A percentile compares a stretch with the other conserved stretches of the same genome.
Evolutionary conservation across 257 asterid species (phyloP).

Genomic region (Plantago major): DNA sequence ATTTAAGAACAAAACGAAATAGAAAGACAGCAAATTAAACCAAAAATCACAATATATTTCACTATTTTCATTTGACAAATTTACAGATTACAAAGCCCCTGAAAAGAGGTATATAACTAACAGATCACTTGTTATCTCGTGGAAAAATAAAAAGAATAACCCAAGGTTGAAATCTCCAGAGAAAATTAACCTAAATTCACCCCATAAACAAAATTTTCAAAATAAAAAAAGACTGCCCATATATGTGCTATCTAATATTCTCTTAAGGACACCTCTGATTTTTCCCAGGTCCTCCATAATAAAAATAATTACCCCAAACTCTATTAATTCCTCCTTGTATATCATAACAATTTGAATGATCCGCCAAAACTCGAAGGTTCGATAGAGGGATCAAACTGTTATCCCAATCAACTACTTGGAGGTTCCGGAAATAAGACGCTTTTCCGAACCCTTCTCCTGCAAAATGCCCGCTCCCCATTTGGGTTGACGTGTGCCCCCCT

Average conservation of each 20-base stretch:
- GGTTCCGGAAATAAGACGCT: constrained; percentile 52
- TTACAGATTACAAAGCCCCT: constrained; percentile 44
- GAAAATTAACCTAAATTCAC: constrained; percentile 22
- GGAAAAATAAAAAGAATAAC: constrained; percentile 41
- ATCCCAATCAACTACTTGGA: constrained; percentile 49
- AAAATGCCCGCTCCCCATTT: constrained; percentile 68
- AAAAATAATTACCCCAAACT: constrained; percentile 54
- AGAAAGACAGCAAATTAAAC: too few species aligned
- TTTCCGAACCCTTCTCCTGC: constrained; percentile 56
- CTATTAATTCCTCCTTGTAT: constrained; percentile 43
- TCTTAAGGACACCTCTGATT: constrained; percentile 40
- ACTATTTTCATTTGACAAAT: constrained; percentile 44
- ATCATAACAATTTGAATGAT: constrained; percentile 46
- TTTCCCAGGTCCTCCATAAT: constrained; percentile 63
- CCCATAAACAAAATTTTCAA: constrained; percentile 1
- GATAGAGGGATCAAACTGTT: constrained; percentile 43
- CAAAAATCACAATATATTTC: constrained; percentile 32
- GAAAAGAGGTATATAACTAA: constrained; percentile 26
- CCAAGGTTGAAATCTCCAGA: constrained; percentile 24
- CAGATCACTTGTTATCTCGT: constrained; percentile 30
- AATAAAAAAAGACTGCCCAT: background rate
- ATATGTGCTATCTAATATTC: background rate
- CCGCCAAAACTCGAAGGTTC: constrained; percentile 49
- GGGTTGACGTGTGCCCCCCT: constrained; percentile 40
- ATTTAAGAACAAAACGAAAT: too few species aligned